Percentiles rank a stretch among this genome's conserved stretches.
phyloP scores from a whole-genome alignment of 2,329 filamentous ascomycete species.

The Cryphonectria carpinicola region DNA sequence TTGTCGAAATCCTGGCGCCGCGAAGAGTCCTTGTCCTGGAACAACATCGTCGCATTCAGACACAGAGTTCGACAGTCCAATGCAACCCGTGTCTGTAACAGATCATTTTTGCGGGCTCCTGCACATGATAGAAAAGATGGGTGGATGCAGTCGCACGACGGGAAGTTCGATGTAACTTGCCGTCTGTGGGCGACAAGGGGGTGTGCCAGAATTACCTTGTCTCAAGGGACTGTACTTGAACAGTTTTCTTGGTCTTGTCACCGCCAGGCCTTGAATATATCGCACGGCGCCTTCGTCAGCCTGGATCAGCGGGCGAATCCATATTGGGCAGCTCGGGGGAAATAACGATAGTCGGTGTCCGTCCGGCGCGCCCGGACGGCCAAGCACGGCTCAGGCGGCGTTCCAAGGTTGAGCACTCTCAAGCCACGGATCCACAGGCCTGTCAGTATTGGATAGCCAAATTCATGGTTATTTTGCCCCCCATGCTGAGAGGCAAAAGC shows the following conservation, averaged over 20 bases:
- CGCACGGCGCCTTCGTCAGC: background rate
- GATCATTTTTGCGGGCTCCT: background rate
- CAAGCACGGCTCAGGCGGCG: conserved; percentile 4
- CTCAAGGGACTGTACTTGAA: background rate
- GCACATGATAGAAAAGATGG: background rate
- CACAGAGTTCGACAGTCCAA: background rate
- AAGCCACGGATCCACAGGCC: conserved; percentile 8
- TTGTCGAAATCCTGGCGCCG: conserved; percentile 3
- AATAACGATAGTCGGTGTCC: conserved; percentile 19
- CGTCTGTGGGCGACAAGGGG: background rate
- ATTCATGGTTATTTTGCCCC: background rate
- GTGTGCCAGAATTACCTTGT: background rate
- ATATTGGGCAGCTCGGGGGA: conserved; percentile 20
- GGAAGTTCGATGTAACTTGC: background rate
- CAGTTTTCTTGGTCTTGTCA: background rate
- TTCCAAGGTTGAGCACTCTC: background rate
- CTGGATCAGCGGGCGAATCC: conserved; percentile 7
- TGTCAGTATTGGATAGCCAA: conserved; percentile 1
- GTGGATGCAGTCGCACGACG: background rate
- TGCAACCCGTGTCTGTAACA: background rate
- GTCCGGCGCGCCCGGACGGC: conserved; percentile 4
- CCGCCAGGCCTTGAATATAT: background rate
- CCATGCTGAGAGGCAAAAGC: conserved; percentile 2
- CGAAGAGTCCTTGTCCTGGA: background rate
- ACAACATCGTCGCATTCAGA: background rate